Base-by-base conservation (phyloP, 1,284 basidiomycete species). In the Rhodotorula mucilaginosa region DNA sequence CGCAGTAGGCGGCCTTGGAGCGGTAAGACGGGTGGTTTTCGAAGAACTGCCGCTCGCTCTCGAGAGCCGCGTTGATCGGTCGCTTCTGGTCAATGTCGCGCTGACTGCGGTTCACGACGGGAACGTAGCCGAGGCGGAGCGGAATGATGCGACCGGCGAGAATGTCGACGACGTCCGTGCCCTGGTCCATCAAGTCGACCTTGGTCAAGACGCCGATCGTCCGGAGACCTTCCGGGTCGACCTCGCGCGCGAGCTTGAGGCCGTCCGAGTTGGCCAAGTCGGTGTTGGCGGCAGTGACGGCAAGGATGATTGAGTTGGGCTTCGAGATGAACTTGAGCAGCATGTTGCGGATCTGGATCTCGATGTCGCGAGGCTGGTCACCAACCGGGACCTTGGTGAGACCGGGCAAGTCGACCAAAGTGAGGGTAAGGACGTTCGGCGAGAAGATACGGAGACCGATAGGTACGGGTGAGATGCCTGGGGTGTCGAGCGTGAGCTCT, bases 261-360 rank as follows among this genome's bases (percentile, higher is more conserved):
- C 96, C 96, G 82, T 98, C 96, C 31, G 95, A 97, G 84, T 99
- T 99, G 69, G 96, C 96, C 86, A 99, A 85, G 84, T 99, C 96
- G 52, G 90, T 91, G 82, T 98, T 98, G 76, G 94, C 96, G 31
- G 90, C 92, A 0, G 96, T 97, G 75, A 98, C 96, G 48, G 96
- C 96, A 61, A 98, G 88, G 78, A 98, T 89, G 79, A 87, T 85
- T 44, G 86, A 85, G 78, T 87, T 87, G 61, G 96, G 92, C 82
- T 93, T 93, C 29, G 91, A 89, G 81, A 99, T 98, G 82, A 90
- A 98, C 82, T 96, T 96, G 81, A 93, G 83, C 67, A 98, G 85
- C 96, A 99, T 98, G 71, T 98, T 96, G 71, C 87, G 87, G 78
- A 99, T 99, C 83, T 98, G 96, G 81, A 91, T 92, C 85, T 99